A percentile compares a stretch with the other conserved stretches of the same genome.
Evolutionary conservation across 2,329 filamentous ascomycete species (phyloP).

Genomic region (Drechslerella dactyloides): DNA sequence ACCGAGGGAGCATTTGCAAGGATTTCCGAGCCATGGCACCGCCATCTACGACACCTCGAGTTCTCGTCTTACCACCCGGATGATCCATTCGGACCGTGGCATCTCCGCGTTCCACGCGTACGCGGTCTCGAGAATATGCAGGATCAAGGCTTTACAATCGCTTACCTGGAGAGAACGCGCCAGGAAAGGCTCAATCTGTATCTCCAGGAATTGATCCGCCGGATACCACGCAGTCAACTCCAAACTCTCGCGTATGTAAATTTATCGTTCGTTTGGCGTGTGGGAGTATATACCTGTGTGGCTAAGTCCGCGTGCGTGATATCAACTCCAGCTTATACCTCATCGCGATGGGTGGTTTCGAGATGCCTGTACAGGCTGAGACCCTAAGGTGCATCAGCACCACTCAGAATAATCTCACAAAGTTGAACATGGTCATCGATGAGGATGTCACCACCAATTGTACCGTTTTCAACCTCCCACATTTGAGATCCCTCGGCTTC

Average conservation of each 20-base stretch:
- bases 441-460: conserved; percentile 22
- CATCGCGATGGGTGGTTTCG: background rate
- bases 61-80: conserved; percentile 14
- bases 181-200: background rate
- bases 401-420: conserved; percentile 18
- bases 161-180: background rate
- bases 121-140: background rate
- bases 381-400: background rate
- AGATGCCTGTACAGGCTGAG: background rate
- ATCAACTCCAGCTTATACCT: background rate
- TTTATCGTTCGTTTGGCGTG: background rate
- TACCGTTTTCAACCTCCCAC: conserved; percentile 24
- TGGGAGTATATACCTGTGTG: background rate
- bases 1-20: conserved; percentile 2
- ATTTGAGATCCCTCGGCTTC: conserved; percentile 20
- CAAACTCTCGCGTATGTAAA: background rate
- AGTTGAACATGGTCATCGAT: conserved; percentile 14
- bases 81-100: conserved; percentile 6
- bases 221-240: background rate
- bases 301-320: background rate
- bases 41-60: conserved; percentile 19
- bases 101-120: conserved; percentile 8
- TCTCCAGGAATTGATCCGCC: background rate
- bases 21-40: conserved; percentile 19
- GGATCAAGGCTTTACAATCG: background rate